Evolutionary conservation across 1,284 basidiomycete species (phyloP), one percentile per base, ranked within the genome.

Genomic region (Laetiporus sulphureus): DNA sequence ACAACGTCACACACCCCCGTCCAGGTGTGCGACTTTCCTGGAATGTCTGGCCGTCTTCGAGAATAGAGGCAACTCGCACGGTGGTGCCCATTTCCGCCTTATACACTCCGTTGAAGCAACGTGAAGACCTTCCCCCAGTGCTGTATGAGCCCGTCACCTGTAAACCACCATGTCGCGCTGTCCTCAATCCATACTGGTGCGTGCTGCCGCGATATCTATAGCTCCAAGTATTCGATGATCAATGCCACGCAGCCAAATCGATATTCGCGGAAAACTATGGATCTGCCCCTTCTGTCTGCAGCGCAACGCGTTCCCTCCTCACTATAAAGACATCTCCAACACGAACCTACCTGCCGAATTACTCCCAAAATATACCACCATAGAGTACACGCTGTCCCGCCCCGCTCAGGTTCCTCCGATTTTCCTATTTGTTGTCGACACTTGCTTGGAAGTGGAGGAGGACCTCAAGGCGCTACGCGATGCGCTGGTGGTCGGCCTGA

Each of bases 261-360:
- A 99, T 67, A 91, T 98, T 46, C 83, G 96, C 54, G 94, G 91
- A 52, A 99, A 98, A 69, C 81, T 99, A 43, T 99, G 95, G 95
- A 98, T 99, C 57, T 99, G 95, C 61, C 95, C 95, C 3, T 99
- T 99, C 72, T 99, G 95, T 68, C 73, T 98, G 44, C 87, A 91
- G 41, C 84, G 95, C 48, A 99, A 98, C 64, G 84, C 94, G 2
- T 98, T 99, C 70, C 95, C 95, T 6, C 91, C 93, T 0, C 95
- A 99, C 66, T 99, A 99, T 77, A 96, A 97, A 69, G 95, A 99
- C 65, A 96, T 99, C 55, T 93, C 92, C 46, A 91, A 88, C 68
- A 95, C 91, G 50, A 98, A 98, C 65, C 77, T 98, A 19, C 95
- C 95, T 34, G 88, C 93, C 16, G 95, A 99, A 66, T 77, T 99